Evolutionary conservation across 352 stramenopile species (phyloP).

Genomic region (Phytophthora pinifolia): DNA sequence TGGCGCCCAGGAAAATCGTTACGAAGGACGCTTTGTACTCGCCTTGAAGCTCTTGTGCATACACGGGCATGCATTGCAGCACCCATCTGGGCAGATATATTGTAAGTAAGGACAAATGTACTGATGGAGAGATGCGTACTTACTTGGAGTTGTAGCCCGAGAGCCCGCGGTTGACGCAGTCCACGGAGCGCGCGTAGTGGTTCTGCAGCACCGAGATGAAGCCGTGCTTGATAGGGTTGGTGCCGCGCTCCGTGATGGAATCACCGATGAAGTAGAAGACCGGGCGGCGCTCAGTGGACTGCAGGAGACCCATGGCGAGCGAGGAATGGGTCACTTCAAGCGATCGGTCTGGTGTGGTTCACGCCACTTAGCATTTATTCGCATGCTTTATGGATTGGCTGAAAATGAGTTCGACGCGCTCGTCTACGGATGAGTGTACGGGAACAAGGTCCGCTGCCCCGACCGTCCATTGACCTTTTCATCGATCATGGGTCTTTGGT

Average conservation of each 20-base stretch:
- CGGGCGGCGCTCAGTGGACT: conserved; percentile 33
- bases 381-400: too few relatives aligned
- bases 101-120: neutral
- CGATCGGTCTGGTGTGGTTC: neutral
- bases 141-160: conserved; percentile 63
- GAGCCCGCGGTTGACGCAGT: conserved; percentile 57
- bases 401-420: too few relatives aligned
- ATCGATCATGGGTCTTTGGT: conserved; percentile 24
- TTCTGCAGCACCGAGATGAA: conserved; percentile 50
- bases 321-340: conserved; percentile 21
- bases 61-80: conserved; percentile 27
- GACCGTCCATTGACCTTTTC: neutral
- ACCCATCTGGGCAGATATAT: conserved; percentile 29
- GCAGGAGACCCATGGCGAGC: conserved; percentile 19
- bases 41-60: conserved; percentile 35
- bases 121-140: neutral
- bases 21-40: conserved; percentile 39
- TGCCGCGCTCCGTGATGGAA: conserved; percentile 60
- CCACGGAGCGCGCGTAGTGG: conserved; percentile 51
- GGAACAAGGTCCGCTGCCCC: too few relatives aligned
- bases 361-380: too few relatives aligned
- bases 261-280: conserved; percentile 57
- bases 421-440: too few relatives aligned
- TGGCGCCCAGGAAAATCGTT: conserved; percentile 61
- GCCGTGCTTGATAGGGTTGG: conserved; percentile 33